phyloP scores from a whole-genome alignment of 768 basidiomycete genomes.

The Mycena albidolilacea region DNA sequence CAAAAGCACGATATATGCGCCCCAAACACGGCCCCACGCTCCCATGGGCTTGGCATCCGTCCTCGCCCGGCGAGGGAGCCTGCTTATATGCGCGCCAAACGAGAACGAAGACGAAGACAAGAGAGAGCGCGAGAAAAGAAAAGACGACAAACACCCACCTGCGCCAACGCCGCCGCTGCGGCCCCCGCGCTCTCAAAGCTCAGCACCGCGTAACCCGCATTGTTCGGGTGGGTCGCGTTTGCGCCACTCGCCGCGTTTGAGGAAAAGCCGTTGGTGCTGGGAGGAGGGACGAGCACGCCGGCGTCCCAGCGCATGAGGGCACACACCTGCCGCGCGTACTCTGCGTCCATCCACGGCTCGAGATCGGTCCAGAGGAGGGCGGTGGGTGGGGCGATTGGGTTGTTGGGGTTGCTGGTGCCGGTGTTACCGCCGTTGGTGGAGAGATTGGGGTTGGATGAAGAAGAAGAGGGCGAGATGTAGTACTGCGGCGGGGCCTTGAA shows the following conservation, averaged over 20 bases:
- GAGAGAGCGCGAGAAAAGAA: no score
- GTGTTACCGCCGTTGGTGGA: no score
- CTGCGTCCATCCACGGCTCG: constrained; percentile 98
- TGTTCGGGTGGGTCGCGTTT: constrained; percentile 62
- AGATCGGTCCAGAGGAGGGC: constrained; percentile 89
- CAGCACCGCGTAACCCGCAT: constrained; percentile 48
- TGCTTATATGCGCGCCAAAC: no score
- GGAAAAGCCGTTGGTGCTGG: constrained; percentile 47
- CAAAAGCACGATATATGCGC: no score
- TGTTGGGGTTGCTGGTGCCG: no score
- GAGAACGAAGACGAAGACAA: no score
- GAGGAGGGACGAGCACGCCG: constrained; percentile 58
- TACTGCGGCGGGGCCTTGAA: constrained; percentile 11
- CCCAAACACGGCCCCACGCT: no score
- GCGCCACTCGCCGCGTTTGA: constrained; percentile 71
- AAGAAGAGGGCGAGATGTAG: no score
- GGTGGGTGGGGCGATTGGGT: constrained; percentile 54
- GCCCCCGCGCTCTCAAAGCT: constrained; percentile 27
- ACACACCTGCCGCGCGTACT: constrained; percentile 92
- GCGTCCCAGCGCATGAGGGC: constrained; percentile 90
- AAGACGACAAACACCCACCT: constrained; percentile 17
- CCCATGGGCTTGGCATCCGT: no score
- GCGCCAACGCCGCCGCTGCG: constrained; percentile 30
- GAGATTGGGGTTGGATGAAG: no score
- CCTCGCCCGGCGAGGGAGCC: no score